Conservation (phyloP, 2,329 filamentous ascomycete genomes). For the Coniochaeta sp. region DNA sequence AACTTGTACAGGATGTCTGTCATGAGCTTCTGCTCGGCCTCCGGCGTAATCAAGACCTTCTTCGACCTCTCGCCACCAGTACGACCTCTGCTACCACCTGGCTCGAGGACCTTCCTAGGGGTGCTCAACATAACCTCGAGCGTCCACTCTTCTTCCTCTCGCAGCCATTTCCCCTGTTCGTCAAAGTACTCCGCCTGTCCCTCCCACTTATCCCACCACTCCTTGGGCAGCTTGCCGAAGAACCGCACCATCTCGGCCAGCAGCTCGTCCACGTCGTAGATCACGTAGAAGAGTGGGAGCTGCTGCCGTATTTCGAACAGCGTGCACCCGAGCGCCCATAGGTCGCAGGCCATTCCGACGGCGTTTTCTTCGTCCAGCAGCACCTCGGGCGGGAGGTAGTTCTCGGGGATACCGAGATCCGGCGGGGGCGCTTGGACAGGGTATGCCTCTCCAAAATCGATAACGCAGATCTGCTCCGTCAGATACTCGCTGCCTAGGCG, state of each 20-base stretch:
- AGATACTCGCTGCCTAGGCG: background rate
- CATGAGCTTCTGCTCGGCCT: conserved; percentile 3
- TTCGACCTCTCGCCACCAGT: too few species aligned
- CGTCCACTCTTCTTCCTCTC: background rate
- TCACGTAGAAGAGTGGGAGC: conserved; percentile 8
- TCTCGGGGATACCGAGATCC: conserved; percentile 5
- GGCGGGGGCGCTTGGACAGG: conserved; percentile 1
- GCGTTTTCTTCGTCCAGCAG: conserved; percentile 1
- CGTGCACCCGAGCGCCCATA: conserved; percentile 9
- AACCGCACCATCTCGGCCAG: conserved; percentile 4
- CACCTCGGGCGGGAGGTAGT: conserved; percentile 6
- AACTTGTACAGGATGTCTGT: conserved; percentile 5
- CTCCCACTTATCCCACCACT: conserved; percentile 5
- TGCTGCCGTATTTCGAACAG: conserved; percentile 8
- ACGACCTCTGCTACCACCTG: too few species aligned
- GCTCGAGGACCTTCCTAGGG: too few species aligned
- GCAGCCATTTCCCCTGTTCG: conserved; percentile 3
- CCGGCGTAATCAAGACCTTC: conserved; percentile 2
- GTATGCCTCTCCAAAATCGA: conserved; percentile 5
- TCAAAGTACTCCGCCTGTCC: conserved; percentile 2
- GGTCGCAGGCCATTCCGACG: conserved; percentile 5
- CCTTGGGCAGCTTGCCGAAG: conserved; percentile 3
- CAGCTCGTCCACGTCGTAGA: conserved; percentile 1
- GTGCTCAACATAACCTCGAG: background rate
- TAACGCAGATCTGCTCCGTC: conserved; percentile 5